Percentiles rank a stretch among this genome's conserved stretches.
Conservation (phyloP, 345 rosid genomes). For the Chamaenerion angustifolium region DNA sequence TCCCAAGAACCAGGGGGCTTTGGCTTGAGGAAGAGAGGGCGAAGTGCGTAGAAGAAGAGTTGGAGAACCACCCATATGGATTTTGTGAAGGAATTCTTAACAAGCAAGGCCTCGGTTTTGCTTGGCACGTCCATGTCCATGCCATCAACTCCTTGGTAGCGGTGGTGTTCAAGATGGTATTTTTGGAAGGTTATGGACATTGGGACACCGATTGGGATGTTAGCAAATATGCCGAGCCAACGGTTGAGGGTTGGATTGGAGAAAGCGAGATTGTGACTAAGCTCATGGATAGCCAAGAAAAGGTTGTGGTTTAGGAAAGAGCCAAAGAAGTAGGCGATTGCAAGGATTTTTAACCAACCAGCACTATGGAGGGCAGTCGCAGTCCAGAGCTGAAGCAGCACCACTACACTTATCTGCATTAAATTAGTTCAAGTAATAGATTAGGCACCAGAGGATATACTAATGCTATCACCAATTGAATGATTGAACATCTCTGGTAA, state of each 20-base stretch:
- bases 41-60: slow-evolving; percentile 80
- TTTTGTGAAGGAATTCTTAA: slow-evolving; percentile 40
- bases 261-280: slow-evolving; percentile 87
- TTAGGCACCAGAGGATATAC: too few relatives aligned
- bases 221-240: slow-evolving; percentile 82
- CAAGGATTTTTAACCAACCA: slow-evolving; percentile 59
- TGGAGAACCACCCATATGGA: slow-evolving; percentile 67
- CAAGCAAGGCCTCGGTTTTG: slow-evolving; percentile 44
- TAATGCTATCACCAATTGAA: too few relatives aligned
- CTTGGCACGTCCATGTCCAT: slow-evolving; percentile 78
- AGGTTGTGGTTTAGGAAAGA: slow-evolving; percentile 86
- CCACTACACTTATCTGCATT: slow-evolving; percentile 50
- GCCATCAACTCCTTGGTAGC: slow-evolving; percentile 81
- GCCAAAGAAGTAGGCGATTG: slow-evolving; percentile 63
- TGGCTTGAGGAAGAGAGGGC: slow-evolving; percentile 69
- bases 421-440: too few relatives aligned
- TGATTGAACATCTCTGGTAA: too few relatives aligned
- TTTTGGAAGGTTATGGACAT: slow-evolving; percentile 86
- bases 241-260: slow-evolving; percentile 62
- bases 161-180: slow-evolving; percentile 83
- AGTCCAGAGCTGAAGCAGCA: slow-evolving; percentile 53
- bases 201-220: slow-evolving; percentile 81
- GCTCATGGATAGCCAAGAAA: slow-evolving; percentile 82
- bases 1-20: slow-evolving; percentile 87
- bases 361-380: slow-evolving; percentile 47